These are phyloP conservation scores for Protomyces inundatus DNA, from an alignment of 1,139 yeast species.

Conservation along the genomic window DNA sequence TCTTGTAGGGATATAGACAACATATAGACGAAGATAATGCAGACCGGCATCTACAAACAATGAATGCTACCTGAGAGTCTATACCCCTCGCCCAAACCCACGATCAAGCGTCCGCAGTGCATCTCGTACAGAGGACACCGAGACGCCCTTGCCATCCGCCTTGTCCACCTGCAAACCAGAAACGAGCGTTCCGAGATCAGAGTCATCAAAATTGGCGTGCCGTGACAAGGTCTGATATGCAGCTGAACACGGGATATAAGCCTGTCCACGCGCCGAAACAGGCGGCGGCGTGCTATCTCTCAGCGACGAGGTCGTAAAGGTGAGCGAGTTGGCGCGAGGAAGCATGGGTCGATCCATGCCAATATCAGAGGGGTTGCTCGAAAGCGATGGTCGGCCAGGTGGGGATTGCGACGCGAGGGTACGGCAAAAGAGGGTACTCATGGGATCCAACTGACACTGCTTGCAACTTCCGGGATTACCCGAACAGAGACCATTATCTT, in stretches of 20 bases:
- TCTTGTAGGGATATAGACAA: too few species aligned
- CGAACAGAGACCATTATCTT: slow-evolving; percentile 42
- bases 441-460: slow-evolving; percentile 80
- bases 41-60: too few species aligned
- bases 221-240: slow-evolving; percentile 80
- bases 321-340: slow-evolving; percentile 19
- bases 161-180: slow-evolving; percentile 15
- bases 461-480: slow-evolving; percentile 57
- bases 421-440: slow-evolving; percentile 83
- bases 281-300: slow-evolving; percentile 28
- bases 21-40: too few species aligned
- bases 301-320: slow-evolving; percentile 22
- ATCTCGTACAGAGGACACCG: slow-evolving; percentile 11
- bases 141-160: slow-evolving; percentile 12
- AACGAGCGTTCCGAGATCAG: slow-evolving; percentile 67
- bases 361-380: slow-evolving; percentile 7
- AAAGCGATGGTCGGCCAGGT: slow-evolving; percentile 27
- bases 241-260: slow-evolving; percentile 79
- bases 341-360: slow-evolving; percentile 31
- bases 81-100: slow-evolving; percentile 7
- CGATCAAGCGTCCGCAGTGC: slow-evolving; percentile 18
- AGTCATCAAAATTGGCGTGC: slow-evolving; percentile 66
- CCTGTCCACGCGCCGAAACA: slow-evolving; percentile 40
- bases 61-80: background rate
- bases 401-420: slow-evolving; percentile 52